Conservation (phyloP, 345 rosid species). For the Eucalyptus coolabah region DNA sequence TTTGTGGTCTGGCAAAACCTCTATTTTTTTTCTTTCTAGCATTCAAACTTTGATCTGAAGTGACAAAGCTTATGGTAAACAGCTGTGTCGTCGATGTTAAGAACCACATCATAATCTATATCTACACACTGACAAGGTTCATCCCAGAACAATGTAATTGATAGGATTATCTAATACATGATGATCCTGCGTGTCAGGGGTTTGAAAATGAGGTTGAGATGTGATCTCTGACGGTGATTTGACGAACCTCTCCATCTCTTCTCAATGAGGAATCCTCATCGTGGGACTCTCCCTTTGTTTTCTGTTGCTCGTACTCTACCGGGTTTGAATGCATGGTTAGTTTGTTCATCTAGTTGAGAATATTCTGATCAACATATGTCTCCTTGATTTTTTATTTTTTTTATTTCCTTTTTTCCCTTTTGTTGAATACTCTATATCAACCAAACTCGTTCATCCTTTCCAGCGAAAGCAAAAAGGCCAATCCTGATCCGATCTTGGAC, state of each 20-base stretch:
- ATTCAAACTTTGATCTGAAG: not conserved
- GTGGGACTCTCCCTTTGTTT: not conserved
- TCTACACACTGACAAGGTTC: not conserved
- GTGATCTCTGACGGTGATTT: not conserved
- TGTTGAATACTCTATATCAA: not conserved
- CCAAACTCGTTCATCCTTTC: not conserved
- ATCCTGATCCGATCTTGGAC: not conserved
- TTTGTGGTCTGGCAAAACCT: not conserved
- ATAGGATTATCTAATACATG: not conserved
- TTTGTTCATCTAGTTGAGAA: not conserved
- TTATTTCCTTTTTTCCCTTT: not conserved
- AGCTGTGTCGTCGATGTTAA: not conserved
- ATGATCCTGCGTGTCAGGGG: not conserved
- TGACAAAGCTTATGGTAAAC: not conserved
- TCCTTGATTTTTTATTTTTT: not conserved
- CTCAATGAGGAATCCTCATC: not conserved
- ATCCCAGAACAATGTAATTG: not conserved
- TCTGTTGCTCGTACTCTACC: not conserved
- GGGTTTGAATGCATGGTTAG: not conserved
- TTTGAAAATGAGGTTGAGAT: not conserved
- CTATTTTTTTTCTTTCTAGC: not conserved
- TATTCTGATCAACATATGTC: not conserved
- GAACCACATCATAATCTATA: not conserved
- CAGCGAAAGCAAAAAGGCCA: not conserved
- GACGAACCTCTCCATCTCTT: not conserved